Evolutionary conservation across 2,329 filamentous ascomycete genomes (phyloP).

Genomic region (Colletotrichum kahawae): DNA sequence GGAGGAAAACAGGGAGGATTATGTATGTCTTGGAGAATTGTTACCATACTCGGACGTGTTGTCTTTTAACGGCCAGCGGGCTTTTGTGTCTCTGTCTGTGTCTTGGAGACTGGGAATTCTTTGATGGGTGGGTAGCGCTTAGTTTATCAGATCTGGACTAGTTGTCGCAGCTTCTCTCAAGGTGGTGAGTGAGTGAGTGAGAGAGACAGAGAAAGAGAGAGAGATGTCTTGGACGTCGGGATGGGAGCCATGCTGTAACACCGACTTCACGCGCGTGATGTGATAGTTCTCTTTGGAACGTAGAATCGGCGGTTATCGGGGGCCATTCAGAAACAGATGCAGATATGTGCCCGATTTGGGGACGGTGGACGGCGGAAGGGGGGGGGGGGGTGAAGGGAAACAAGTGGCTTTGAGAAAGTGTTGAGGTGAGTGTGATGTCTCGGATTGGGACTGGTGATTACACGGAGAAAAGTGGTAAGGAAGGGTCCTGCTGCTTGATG

Average conservation of each 20-base stretch:
- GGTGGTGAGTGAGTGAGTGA: background rate
- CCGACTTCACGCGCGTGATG: background rate
- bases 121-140: background rate
- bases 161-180: background rate
- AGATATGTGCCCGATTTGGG: background rate
- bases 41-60: background rate
- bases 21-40: background rate
- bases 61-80: background rate
- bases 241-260: background rate
- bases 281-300: background rate
- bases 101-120: background rate
- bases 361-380: background rate
- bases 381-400: background rate
- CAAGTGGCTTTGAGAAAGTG: background rate
- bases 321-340: background rate
- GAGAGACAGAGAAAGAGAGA: background rate
- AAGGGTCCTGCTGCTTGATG: background rate
- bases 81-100: background rate
- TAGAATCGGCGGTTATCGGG: background rate
- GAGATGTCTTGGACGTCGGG: background rate
- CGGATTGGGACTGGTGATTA: background rate
- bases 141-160: background rate
- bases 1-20: background rate
- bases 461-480: background rate
- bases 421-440: background rate